Base-by-base conservation (phyloP, 192 early-diverging fungal species). In the Diversispora epigaea region DNA sequence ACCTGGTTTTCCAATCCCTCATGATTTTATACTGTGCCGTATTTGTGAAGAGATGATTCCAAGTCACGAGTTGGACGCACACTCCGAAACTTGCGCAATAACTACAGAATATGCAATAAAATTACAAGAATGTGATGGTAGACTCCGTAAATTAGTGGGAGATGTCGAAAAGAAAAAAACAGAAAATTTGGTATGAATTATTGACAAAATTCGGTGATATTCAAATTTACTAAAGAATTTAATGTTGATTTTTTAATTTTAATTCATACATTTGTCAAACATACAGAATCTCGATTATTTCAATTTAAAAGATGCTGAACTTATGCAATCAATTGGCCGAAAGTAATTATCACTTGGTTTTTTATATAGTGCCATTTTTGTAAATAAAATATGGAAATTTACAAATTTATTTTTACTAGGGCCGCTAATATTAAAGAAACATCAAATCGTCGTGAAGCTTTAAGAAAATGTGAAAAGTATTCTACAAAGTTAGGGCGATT, bases 41-140 rank as follows among this genome's bases (percentile, higher is more conserved):
- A 93, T 96, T 64, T 96, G 95, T 66, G 95, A 96, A 77, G 92
- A 93, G 43, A 83, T 84, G 54, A 88, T 96, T 21, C 76, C 83
- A 45, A 80, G 89, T 2, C 72, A 82, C 14, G 85, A 87, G 41
- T 82, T 96, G 55, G 91, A 92, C 43, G 84, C 84, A 49, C 95
- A 96, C 77, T 90, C 92, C 6, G 92, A 93, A 58, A 83, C 89
- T 17, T 96, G 95, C 78, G 86, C 86, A 49, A 86, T 91, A 17
- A 88, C 87, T 77, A 92, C 90, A 72, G 93, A 88, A 64, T 90
- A 78, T 75, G 89, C 87, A 46, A 86, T 91, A 71, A 84, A 86
- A 69, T 81, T 91, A 10, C 86, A 88, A 45, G 89, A 90, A 68
- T 78, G 76, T 57, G 87, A 89, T 66, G 79, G 81, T 43, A 81